Percentiles rank a stretch among this genome's conserved stretches.
Evolutionary conservation across 1,284 basidiomycete genomes (phyloP).

Genomic region (Spongispora temasekensis): DNA sequence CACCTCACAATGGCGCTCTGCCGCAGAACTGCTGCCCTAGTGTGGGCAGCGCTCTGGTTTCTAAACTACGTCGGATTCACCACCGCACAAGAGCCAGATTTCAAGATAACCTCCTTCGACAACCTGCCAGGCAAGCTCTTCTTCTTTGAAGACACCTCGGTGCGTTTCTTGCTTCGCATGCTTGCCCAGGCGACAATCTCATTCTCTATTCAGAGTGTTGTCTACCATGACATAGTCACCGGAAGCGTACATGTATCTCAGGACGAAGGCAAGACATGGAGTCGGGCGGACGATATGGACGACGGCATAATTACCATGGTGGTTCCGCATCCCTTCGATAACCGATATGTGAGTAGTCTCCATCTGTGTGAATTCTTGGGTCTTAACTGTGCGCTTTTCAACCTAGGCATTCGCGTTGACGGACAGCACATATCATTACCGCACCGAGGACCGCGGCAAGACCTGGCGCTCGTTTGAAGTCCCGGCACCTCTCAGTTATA

Average conservation of each 20-base stretch:
- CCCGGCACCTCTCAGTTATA: slow-evolving; percentile 59
- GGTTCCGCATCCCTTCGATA: slow-evolving; percentile 87
- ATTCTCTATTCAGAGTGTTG: slow-evolving; percentile 55
- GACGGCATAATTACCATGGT: slow-evolving; percentile 69
- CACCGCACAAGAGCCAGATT: slow-evolving; percentile 43
- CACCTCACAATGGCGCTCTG: slow-evolving; percentile 33
- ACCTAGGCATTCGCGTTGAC: slow-evolving; percentile 83
- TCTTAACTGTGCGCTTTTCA: not conserved
- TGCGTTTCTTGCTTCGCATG: slow-evolving; percentile 38
- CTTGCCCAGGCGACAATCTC: not conserved
- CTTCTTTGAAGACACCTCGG: slow-evolving; percentile 92
- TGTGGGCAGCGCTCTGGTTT: slow-evolving; percentile 35
- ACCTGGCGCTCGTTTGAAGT: slow-evolving; percentile 83
- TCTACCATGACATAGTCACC: slow-evolving; percentile 79
- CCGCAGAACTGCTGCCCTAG: slow-evolving; percentile 37
- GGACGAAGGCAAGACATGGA: slow-evolving; percentile 92
- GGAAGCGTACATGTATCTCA: slow-evolving; percentile 77
- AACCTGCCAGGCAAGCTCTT: slow-evolving; percentile 84
- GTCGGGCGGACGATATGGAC: slow-evolving; percentile 60
- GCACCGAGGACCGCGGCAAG: slow-evolving; percentile 82
- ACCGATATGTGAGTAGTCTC: slow-evolving; percentile 57
- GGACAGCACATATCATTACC: slow-evolving; percentile 71
- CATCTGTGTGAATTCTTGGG: not conserved
- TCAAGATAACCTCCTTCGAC: slow-evolving; percentile 51
- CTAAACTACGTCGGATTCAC: slow-evolving; percentile 28